Evolutionary conservation across 345 rosid species (phyloP), one percentile per base, ranked within the genome.

Genomic region (Acer yangbiense): DNA sequence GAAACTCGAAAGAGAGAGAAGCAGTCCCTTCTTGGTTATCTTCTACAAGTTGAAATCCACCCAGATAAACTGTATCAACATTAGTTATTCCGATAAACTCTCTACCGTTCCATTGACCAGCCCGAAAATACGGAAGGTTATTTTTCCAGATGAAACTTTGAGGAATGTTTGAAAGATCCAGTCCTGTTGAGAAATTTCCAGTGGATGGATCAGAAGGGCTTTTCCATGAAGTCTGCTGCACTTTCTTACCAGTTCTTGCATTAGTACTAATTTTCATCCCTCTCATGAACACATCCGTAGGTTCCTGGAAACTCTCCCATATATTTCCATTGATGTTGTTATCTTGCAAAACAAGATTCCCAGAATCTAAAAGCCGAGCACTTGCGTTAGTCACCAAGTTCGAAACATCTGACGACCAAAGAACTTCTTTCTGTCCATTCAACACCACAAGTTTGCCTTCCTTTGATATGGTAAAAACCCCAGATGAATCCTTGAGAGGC

Each of bases 261-360:
- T 82, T 16, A 20, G 69, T 62, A 7, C 81, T 78, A 13, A 88
- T 70, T 55, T 1, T 83, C 97, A 90, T 88, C 20, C 60, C 43
- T 17, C 81, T 79, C 74, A 83, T 13, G 66, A 78, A 65, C 4
- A 80, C 63, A 66, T 86, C 78, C 0, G 77, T 68, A 44, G 90
- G 85, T 23, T 88, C 68, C 67, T 81, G 77, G 46, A 87, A 90
- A 76, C 93, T 92, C 79, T 89, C 86, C 97, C 97, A 91, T 0
- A 83, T 82, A 6, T 27, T 78, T 61, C 82, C 83, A 39, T 65
- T 76, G 20, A 11, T 54, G 57, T 63, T 54, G 57, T 68, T 52
- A 23, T 81, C 85, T 58, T 44, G 65, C 81, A 93, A 52, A 43
- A 73, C 77, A 44, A 93, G 89, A 65, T 91, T 87, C 65, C 95